phyloP scores from a whole-genome alignment of 2,329 filamentous ascomycete species.

The Drechslerella coelobrocha region DNA sequence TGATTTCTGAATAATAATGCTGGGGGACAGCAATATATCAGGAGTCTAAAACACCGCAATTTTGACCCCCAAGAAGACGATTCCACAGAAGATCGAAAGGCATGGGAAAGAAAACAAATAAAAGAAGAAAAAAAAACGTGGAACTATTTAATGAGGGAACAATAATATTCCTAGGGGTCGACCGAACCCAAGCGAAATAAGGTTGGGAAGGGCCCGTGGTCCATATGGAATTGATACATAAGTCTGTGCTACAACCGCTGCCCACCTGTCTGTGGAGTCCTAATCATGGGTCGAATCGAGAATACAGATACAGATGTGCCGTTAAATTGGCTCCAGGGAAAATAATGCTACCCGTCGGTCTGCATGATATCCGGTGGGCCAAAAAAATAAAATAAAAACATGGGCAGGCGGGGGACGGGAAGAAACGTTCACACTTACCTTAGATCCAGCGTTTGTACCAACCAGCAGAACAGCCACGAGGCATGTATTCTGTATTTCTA shows the following conservation, averaged over 20 bases:
- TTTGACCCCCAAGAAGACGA: constrained; percentile 13
- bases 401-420: constrained; percentile 10
- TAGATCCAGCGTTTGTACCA: not conserved
- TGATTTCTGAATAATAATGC: constrained; percentile 2
- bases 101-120: constrained; percentile 24
- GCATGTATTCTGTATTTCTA: not conserved
- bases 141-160: constrained; percentile 9
- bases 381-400: too few species aligned
- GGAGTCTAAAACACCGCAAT: constrained; percentile 22
- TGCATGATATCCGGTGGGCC: constrained; percentile 26
- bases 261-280: constrained; percentile 10
- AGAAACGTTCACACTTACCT: constrained; percentile 33
- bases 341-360: constrained; percentile 32
- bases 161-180: constrained; percentile 17
- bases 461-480: not conserved
- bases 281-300: constrained; percentile 7
- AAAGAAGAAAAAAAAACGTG: constrained; percentile 10
- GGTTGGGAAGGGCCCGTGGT: constrained; percentile 49
- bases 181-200: constrained; percentile 50
- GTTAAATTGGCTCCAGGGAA: constrained; percentile 41
- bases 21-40: too few species aligned
- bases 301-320: not conserved
- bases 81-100: constrained; percentile 25
- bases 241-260: constrained; percentile 29
- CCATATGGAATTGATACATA: constrained; percentile 4